These are phyloP conservation scores for Eragrostis tef DNA, from an alignment of 202 grass and related monocot species.

Conservation along the genomic window DNA sequence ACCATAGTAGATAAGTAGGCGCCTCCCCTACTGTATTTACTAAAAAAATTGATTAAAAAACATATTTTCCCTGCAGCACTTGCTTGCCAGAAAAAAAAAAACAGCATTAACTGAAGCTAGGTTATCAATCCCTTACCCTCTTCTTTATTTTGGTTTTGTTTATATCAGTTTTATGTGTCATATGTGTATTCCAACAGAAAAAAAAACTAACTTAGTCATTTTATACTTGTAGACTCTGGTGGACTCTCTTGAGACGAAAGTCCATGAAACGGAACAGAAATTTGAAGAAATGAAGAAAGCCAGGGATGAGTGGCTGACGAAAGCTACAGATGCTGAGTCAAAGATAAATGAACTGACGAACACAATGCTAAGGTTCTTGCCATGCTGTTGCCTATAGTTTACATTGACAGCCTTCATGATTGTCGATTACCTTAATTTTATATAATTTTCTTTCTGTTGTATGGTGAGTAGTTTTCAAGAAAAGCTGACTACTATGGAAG, in stretches of 20 bases:
- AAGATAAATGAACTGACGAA: conserved; percentile 74
- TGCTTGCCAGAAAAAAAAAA: conserved; percentile 35
- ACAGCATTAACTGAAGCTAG: conserved; percentile 14
- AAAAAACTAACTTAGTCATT: not conserved
- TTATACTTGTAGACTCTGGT: conserved; percentile 64
- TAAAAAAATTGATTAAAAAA: conserved; percentile 15
- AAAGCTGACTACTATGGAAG: conserved; percentile 85
- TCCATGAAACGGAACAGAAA: conserved; percentile 85
- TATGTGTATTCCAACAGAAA: not conserved
- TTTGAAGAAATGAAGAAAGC: conserved; percentile 87
- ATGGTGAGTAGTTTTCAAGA: conserved; percentile 71
- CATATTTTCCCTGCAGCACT: conserved; percentile 5
- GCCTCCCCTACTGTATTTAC: too few relatives aligned
- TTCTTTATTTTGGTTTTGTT: not conserved
- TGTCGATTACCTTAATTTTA: conserved; percentile 38
- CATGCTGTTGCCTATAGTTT: not conserved
- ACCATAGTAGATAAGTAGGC: too few relatives aligned
- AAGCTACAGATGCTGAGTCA: conserved; percentile 60
- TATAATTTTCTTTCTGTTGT: conserved; percentile 22
- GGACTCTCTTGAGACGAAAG: conserved; percentile 80
- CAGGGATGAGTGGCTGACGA: conserved; percentile 66
- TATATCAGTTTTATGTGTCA: not conserved
- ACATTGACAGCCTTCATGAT: conserved; percentile 31
- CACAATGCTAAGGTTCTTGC: conserved; percentile 75
- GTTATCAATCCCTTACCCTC: conserved; percentile 28